Conservation (phyloP, 371 early-diverging fungal species). For the Mucor ambiguus region DNA sequence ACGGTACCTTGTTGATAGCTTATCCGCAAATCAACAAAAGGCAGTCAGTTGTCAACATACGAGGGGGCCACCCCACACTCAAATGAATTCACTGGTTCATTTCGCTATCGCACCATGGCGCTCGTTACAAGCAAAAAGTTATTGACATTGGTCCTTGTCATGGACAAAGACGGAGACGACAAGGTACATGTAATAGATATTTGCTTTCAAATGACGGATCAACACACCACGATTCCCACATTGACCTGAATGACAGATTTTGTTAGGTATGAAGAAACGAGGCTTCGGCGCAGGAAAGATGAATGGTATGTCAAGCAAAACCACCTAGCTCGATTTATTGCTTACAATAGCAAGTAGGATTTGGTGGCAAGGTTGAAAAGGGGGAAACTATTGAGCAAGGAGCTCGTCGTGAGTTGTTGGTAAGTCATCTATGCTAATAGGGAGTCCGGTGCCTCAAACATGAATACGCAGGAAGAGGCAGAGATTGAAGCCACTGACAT, state of each 20-base stretch:
- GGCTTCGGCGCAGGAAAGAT: conserved; percentile 69
- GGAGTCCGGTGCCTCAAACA: neutral
- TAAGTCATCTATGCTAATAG: conserved; percentile 4
- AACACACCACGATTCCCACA: neutral
- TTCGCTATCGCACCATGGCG: neutral
- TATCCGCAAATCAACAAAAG: too few species aligned
- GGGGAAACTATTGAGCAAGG: conserved; percentile 67
- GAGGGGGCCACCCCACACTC: too few species aligned
- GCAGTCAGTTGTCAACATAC: too few species aligned
- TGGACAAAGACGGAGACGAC: conserved; percentile 29
- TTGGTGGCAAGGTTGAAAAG: conserved; percentile 75
- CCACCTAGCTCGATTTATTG: neutral
- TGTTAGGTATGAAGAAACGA: conserved; percentile 77
- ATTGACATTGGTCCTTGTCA: conserved; percentile 35
- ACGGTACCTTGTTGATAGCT: too few species aligned
- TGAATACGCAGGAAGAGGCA: conserved; percentile 55
- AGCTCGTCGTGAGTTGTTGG: conserved; percentile 67
- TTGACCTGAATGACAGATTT: conserved; percentile 34
- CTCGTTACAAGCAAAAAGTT: conserved; percentile 29
- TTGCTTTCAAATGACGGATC: too few species aligned
- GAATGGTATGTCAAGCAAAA: conserved; percentile 51
- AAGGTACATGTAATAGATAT: too few species aligned
- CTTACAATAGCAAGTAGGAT: conserved; percentile 34
- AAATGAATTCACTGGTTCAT: too few species aligned
- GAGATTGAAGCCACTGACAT: conserved; percentile 52